Base-by-base conservation (phyloP, 257 asterid genomes). In the Fraxinus pennsylvanica region DNA sequence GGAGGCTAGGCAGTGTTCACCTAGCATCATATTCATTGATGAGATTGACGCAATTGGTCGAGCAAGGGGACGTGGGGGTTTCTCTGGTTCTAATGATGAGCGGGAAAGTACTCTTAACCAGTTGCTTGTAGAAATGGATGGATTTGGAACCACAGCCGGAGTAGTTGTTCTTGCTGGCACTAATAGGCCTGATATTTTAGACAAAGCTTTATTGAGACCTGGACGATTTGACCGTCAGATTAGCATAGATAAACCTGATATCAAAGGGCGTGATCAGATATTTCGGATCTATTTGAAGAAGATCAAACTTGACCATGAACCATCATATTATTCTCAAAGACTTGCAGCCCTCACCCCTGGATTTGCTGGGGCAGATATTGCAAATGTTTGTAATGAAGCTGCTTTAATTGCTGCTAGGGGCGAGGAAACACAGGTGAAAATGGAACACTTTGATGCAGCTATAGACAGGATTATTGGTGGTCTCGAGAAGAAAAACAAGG, bases 261-360 rank as follows among this genome's bases (percentile, higher is more conserved):
- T 94, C 81, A 92, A 87, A 84, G 98, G 98, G 10, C 96, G 98
- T 68, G 98, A 94, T 7, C 92, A 94, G 81, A 94, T 94, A 81
- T 94, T 94, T 76, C 87, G 73, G 83, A 86, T 94, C 29, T 94
- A 94, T 82, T 82, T 94, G 85, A 88, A 92, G 88, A 92, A 89
- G 87, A 79, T 94, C 81, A 92, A 88, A 84, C 94, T 94, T 77
- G 98, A 94, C 73, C 87, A 87, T 3, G 87, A 87, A 71, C 96
- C 97, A 2, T n/a, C 89, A 17, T 94, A 78, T 79, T 94, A 78
- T 84, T 94, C 98, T 65, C 96, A 92, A 87, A 87, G 98, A 54
- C 93, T 94, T 72, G 97, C 97, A 29, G 96, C 98, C 78, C 97
- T 94, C 45, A 92, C 98, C 78, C 98, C 98, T 78, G 97, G 98